Conservation (phyloP, 75 land plant species). For the Gnetum montanum region DNA sequence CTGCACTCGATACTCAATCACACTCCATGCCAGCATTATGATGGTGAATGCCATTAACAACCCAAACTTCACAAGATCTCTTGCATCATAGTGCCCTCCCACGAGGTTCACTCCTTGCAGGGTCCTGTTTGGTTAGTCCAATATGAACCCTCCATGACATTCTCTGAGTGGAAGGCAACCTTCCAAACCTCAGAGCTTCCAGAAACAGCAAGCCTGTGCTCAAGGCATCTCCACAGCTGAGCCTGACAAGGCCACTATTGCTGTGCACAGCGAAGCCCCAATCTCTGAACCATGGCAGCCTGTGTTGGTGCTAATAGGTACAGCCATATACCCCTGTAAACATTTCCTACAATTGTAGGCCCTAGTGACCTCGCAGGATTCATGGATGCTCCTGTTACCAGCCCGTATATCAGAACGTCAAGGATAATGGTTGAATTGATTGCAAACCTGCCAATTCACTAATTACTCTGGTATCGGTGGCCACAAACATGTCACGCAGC, state of each 20-base stretch:
- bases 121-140: conserved; percentile 17
- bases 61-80: conserved; percentile 86
- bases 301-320: too few relatives aligned
- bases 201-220: conserved; percentile 20
- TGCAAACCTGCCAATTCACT: too few relatives aligned
- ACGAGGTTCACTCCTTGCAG: conserved; percentile 54
- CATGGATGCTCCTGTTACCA: too few relatives aligned
- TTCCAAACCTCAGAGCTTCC: conserved; percentile 28
- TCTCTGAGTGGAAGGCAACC: conserved; percentile 12
- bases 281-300: too few relatives aligned
- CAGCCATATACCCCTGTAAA: too few relatives aligned
- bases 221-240: conserved; percentile 10
- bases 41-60: conserved; percentile 91
- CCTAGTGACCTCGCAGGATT: too few relatives aligned
- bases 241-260: neutral
- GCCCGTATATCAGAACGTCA: too few relatives aligned
- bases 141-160: conserved; percentile 22
- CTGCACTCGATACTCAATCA: conserved; percentile 52
- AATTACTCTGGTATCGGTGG: too few relatives aligned
- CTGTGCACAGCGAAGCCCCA: too few relatives aligned
- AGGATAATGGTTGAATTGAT: too few relatives aligned
- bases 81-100: conserved; percentile 95
- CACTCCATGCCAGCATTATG: conserved; percentile 89
- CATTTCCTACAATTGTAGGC: too few relatives aligned
- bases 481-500: too few relatives aligned